Percentiles rank a stretch among this genome's conserved stretches.
phyloP scores from a whole-genome alignment of 2,329 filamentous ascomycete genomes.

The Cadophora malorum region DNA sequence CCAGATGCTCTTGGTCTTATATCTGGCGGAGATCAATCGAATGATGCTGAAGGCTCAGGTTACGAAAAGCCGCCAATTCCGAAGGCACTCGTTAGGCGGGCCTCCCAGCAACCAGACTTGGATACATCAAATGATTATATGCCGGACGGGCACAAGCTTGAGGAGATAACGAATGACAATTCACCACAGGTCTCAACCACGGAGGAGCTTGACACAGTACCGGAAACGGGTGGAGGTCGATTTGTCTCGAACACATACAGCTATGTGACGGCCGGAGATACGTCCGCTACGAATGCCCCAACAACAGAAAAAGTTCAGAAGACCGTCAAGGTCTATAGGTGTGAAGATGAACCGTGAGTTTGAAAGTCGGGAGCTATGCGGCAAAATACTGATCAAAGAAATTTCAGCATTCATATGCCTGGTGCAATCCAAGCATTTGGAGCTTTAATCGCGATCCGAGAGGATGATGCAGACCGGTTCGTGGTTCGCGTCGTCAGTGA shows the following conservation, averaged over 20 bases:
- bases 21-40: too few relatives aligned
- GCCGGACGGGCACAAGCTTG: not conserved
- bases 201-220: slow-evolving; percentile 2
- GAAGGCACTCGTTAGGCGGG: not conserved
- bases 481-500: slow-evolving; percentile 36
- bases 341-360: slow-evolving; percentile 36
- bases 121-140: not conserved
- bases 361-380: not conserved
- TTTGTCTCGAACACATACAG: slow-evolving; percentile 27
- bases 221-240: slow-evolving; percentile 15
- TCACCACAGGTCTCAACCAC: slow-evolving; percentile 20
- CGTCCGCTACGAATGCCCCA: not conserved
- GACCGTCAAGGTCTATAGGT: slow-evolving; percentile 30
- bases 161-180: slow-evolving; percentile 1
- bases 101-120: not conserved
- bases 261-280: slow-evolving; percentile 11
- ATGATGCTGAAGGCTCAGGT: not conserved
- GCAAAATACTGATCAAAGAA: not conserved
- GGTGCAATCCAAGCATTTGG: slow-evolving; percentile 37
- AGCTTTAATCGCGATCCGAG: slow-evolving; percentile 36
- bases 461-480: slow-evolving; percentile 27
- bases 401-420: slow-evolving; percentile 35
- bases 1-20: slow-evolving; percentile 8
- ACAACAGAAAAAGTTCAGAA: not conserved
- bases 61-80: slow-evolving; percentile 13